Evolutionary conservation across 495 filamentous ascomycete genomes (phyloP), one percentile per base, ranked within the genome.

Genomic region (Recurvomyces mirabilis): DNA sequence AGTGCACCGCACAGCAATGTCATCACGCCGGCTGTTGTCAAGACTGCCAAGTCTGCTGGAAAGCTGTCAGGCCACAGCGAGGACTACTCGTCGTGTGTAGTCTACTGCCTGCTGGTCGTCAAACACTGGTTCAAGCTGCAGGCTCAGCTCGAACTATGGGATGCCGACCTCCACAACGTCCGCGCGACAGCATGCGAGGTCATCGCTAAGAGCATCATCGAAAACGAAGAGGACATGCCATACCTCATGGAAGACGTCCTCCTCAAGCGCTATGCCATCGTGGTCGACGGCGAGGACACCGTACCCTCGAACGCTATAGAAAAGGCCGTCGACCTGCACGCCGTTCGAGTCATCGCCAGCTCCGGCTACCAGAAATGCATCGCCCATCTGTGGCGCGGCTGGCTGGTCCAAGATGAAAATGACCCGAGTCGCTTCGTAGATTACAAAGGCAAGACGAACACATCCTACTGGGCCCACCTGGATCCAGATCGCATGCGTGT

Each of bases 341-440:
- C 89, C 5, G 66, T 95, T 15, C 70, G 75, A 20, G 73, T 96
- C 21, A 95, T 95, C 46, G 82, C 84, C 13, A 85, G 81, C 12
- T 84, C 84, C 1, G 87, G 89, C n/a, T 98, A 94, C 56, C 91
- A 98, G 55, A 91, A 81, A 61, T 95, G 89, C 57, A 84, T 95
- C 55, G 74, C 69, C 34, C 88, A 85, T 54, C 79, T 98, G 37
- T 98, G 91, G 91, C 75, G 73, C 44, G 91, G 91, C 30, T 98
- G 91, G 91, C 71, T 94, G n/a, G 75, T 89, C 10, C 91, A 96
- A 57, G 84, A 96, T 48, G 83, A 93, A 43, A 74, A 83, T 30
- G 87, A 96, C 53, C 85, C 88, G 4, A 75, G 78, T 11, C 78
- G 74, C 19, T 98, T 96, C 54, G 72, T 94, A 20, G 76, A 82